Conservation (phyloP, 805 yeast genomes). For the Hagleromyces aurorensis region DNA sequence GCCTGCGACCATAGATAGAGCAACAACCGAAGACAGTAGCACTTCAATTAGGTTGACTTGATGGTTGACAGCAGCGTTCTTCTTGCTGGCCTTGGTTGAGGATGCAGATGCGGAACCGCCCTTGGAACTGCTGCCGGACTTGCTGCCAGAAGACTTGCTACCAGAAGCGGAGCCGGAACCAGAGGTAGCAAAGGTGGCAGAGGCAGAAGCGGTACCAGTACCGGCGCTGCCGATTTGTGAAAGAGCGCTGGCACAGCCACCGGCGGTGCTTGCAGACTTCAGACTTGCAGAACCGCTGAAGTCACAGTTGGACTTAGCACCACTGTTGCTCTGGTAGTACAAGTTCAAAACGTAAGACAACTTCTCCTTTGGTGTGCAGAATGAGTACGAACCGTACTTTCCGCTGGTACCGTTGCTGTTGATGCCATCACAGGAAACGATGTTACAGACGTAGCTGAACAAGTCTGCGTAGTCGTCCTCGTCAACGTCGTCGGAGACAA, state of each 20-base stretch:
- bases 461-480: conserved; percentile 51
- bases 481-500: conserved; percentile 46
- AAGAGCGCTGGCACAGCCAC: conserved; percentile 49
- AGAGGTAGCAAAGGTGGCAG: conserved; percentile 28
- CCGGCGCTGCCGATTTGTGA: conserved; percentile 66
- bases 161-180: conserved; percentile 29
- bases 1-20: conserved; percentile 33
- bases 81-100: conserved; percentile 15
- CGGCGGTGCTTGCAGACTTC: conserved; percentile 39
- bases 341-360: conserved; percentile 57
- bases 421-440: conserved; percentile 53
- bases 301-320: conserved; percentile 47
- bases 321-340: conserved; percentile 47
- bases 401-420: conserved; percentile 56
- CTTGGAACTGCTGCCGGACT: conserved; percentile 11
- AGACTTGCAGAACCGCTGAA: conserved; percentile 63
- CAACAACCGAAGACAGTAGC: conserved; percentile 26
- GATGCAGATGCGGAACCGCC: conserved; percentile 14
- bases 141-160: conserved; percentile 16
- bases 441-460: conserved; percentile 50
- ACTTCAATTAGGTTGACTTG: conserved; percentile 25
- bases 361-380: conserved; percentile 59
- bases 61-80: conserved; percentile 23
- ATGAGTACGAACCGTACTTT: conserved; percentile 63
- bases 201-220: conserved; percentile 46